Base-by-base conservation (phyloP, 75 land plant species). In the Chamaecyparis obtusa region DNA sequence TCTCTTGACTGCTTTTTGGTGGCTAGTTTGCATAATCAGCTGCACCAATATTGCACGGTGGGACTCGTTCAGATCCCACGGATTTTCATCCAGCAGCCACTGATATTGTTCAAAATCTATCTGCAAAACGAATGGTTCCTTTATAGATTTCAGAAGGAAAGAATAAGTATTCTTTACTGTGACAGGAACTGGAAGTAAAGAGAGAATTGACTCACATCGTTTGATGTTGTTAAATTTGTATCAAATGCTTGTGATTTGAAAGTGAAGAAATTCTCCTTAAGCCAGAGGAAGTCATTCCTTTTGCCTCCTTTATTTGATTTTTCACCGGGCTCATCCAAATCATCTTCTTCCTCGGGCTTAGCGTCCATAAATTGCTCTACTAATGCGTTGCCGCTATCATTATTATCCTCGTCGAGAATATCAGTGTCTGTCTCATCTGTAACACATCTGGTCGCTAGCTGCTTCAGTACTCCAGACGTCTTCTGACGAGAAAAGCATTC, bases 1-100 rank as follows among this genome's bases (percentile, higher is more conserved):
- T 13, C 51, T 71, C 74, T 85, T 54, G 5, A 54, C 69, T 19
- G 88, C 88, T 43, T 36, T 86, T 37, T 85, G 48, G n/a, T 33
- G 54, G 55, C 51, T 86, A 39, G 17, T 67, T 64, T 88, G 87
- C 88, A 85, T 84, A 21, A 84, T 69, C 36, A 56, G 35, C 49
- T 37, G 48, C 4, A 86, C 88, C 32, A 88, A 17, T 37, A 88
- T 86, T 41, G 87, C 88, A 11, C 88, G 71, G 19, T 85, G 77
- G 41, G 54, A 67, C 44, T 51, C 41, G 7, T 9, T 30, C 87
- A 88, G 67, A 44, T 88, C 87, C 44, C 71, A 88, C 5, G 77
- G 88, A 30, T 88, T 64, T 49, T 49, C 51, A 49, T 49, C 51
- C 51, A 49, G 51, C 51, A 49, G 51, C 51, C 51, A 49, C 11